Base-by-base conservation (phyloP, 257 asterid species). In the Echites panduratus region DNA sequence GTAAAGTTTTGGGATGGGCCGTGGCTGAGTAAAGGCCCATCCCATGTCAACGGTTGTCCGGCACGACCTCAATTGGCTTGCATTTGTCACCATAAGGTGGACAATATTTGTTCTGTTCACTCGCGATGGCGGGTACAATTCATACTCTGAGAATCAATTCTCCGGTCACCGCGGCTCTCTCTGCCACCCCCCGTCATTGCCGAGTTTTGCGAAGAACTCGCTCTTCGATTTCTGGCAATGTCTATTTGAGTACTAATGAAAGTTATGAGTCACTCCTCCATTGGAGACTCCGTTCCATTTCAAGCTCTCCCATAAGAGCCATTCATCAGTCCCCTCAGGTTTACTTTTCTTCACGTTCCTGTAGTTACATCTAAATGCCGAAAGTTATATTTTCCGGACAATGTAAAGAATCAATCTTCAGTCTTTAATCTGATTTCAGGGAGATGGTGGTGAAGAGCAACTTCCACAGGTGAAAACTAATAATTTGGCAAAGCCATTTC, bases 41-140 rank as follows among this genome's bases (percentile, higher is more conserved):
- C n/a, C n/a, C n/a, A n/a, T n/a, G n/a, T n/a, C n/a, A n/a, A n/a
- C n/a, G n/a, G n/a, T n/a, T n/a, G n/a, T n/a, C n/a, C n/a, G n/a
- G n/a, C n/a, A n/a, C n/a, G n/a, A n/a, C n/a, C n/a, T n/a, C n/a
- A n/a, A n/a, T n/a, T n/a, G n/a, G n/a, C n/a, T n/a, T n/a, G n/a
- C n/a, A n/a, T n/a, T n/a, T n/a, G n/a, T n/a, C n/a, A n/a, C n/a
- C n/a, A n/a, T n/a, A n/a, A n/a, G n/a, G n/a, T n/a, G n/a, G n/a
- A n/a, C n/a, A n/a, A n/a, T 40, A 40, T 7, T 29, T 22, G 54
- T 48, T 7, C 40, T 12, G 66, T 14, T 73, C 72, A 20, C 63
- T 56, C 12, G 17, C 80, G 62, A 89, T 89, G 95, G 88, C 89
- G 82, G 88, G 80, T 75, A 76, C 84, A 48, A 80, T 82, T 62